These are phyloP conservation scores for Diplodia intermedia DNA, from an alignment of 2,329 filamentous ascomycete genomes.

Conservation along the genomic window DNA sequence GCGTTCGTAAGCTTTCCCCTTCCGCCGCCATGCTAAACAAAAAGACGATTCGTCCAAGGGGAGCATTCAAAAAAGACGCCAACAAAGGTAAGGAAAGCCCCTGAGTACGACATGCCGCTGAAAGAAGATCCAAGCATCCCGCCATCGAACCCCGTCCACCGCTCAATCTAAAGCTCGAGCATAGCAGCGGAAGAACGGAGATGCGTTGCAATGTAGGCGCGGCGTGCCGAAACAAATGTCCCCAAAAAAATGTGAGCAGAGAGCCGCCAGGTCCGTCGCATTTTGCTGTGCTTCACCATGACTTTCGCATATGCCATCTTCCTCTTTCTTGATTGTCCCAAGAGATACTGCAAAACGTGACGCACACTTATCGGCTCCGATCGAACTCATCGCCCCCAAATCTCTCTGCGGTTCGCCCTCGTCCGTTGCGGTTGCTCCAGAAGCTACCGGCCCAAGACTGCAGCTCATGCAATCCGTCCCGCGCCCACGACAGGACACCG, in stretches of 20 bases:
- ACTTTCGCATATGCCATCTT: conserved; percentile 5
- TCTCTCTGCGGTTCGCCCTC: conserved; percentile 11
- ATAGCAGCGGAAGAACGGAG: not conserved
- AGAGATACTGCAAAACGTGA: not conserved
- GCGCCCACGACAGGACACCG: conserved; percentile 23
- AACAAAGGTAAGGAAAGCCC: not conserved
- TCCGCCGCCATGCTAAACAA: conserved; percentile 15
- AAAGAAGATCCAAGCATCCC: not conserved
- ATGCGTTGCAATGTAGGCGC: not conserved
- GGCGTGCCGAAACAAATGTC: conserved; percentile 1
- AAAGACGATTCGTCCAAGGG: not conserved
- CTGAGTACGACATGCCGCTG: not conserved
- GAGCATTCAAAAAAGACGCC: not conserved
- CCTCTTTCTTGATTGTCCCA: not conserved
- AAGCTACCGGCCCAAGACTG: conserved; percentile 29
- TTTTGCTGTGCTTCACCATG: not conserved
- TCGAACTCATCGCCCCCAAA: conserved; percentile 13
- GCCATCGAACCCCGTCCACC: not conserved
- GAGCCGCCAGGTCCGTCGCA: conserved; percentile 13
- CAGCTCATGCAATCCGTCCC: conserved; percentile 20
- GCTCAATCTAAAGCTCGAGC: not conserved
- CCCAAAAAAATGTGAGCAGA: not conserved
- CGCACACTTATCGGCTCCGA: conserved; percentile 2
- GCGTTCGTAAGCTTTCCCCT: not conserved
- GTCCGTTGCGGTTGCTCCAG: not conserved